Base-by-base conservation (phyloP, 352 stramenopile species). In the Globisporangium mamillatum region DNA sequence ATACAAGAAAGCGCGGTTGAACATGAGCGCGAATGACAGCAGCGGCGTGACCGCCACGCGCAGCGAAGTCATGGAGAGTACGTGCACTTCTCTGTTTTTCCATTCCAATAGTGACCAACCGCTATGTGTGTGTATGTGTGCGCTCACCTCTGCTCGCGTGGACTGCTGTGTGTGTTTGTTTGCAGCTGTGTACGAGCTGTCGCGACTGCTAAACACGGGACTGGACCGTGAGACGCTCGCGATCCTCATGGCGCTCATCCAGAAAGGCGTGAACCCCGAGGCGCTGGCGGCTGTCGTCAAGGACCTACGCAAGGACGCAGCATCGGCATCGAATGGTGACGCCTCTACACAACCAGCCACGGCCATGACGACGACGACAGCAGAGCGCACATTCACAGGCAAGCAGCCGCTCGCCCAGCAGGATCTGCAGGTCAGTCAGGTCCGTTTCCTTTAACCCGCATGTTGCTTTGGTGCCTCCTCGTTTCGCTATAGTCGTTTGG, bases 181-280 rank as follows among this genome's bases (percentile, higher is more conserved):
- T 20, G 29, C 66, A 95, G 90, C 90, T 10, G 80, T 97, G 63
- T 95, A 96, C 64, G 92, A 97, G 77, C 85, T 97, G 25, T 97
- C 90, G 46, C 88, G 80, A 20, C 78, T 97, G 68, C 80, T 97
- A 38, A 95, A 97, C 73, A 97, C 92, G 25, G 92, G 92, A 0
- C 75, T 97, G 41, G 90, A 97, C 68, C 86, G 86, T 54, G 88
- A 97, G 72, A 96, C 89, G 29, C 76, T 97, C 52, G 79, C 77
- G 64, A 94, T 97, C 69, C 76, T 97, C 66, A 84, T 97, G 71
- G 79, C 87, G 56, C 79, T 97, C 25, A 79, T 95, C 59, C 86
- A 97, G 70, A 93, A 92, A 62, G 92, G 92, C 65, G 91, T 97
- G 27, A 96, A 97, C 75, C 92, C 92, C 0, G 92, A 97, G 64